Conservation (phyloP, 2,329 filamentous ascomycete species). For the Diaporthe humulicola region DNA sequence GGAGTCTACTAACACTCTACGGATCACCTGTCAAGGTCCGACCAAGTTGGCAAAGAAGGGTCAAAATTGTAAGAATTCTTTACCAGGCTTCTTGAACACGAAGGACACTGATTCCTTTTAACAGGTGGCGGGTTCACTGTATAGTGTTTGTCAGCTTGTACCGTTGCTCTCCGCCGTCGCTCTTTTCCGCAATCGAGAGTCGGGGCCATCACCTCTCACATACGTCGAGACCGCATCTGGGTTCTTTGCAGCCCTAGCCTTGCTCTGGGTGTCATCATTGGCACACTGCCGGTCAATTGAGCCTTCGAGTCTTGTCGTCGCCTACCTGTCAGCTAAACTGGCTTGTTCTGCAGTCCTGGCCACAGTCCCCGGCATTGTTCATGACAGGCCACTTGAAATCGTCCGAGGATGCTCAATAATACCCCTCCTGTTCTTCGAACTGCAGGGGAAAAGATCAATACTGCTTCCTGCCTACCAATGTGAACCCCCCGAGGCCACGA, state of each 20-base stretch:
- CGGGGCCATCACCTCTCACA: neutral
- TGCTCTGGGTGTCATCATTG: slow-evolving; percentile 40
- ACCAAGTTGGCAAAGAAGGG: slow-evolving; percentile 16
- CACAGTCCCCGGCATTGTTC: slow-evolving; percentile 26
- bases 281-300: slow-evolving; percentile 42
- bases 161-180: neutral
- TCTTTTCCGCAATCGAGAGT: neutral
- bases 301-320: slow-evolving; percentile 42
- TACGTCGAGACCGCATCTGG: neutral
- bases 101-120: neutral
- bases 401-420: slow-evolving; percentile 43
- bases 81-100: neutral
- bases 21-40: slow-evolving; percentile 28
- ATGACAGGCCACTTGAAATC: neutral
- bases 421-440: slow-evolving; percentile 43
- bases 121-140: neutral
- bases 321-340: slow-evolving; percentile 44
- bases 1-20: neutral
- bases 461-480: slow-evolving; percentile 35
- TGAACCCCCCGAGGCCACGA: slow-evolving; percentile 47
- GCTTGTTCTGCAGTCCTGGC: slow-evolving; percentile 41
- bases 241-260: slow-evolving; percentile 32
- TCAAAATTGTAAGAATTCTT: slow-evolving; percentile 19
- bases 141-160: neutral
- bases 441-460: slow-evolving; percentile 39